Evolutionary conservation across 768 basidiomycete species (phyloP).

Genomic region (Cystobasidium onofrii): DNA sequence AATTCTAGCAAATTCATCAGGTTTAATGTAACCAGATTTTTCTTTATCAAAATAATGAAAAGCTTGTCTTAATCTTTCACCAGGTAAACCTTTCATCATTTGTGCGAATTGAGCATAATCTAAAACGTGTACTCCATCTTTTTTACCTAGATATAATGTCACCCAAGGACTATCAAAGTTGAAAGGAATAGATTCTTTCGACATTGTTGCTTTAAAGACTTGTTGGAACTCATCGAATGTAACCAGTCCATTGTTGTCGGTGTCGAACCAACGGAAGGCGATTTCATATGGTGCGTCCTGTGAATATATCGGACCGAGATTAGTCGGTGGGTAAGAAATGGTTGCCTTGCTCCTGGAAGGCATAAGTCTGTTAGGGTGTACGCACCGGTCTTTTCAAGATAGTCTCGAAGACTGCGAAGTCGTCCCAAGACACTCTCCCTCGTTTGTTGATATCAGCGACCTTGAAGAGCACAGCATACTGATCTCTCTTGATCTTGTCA

Average conservation of each 20-base stretch:
- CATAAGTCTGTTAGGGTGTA: slow-evolving; percentile 57
- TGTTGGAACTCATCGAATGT: slow-evolving; percentile 90
- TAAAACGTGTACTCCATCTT: slow-evolving; percentile 55
- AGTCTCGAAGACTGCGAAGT: slow-evolving; percentile 92
- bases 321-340: slow-evolving; percentile 50
- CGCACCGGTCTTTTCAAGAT: slow-evolving; percentile 82
- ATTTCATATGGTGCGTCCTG: slow-evolving; percentile 28
- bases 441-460: slow-evolving; percentile 72
- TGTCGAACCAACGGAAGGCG: slow-evolving; percentile 45
- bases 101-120: slow-evolving; percentile 38
- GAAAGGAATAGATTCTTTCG: slow-evolving; percentile 76
- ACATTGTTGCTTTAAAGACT: slow-evolving; percentile 73
- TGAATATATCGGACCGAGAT: slow-evolving; percentile 65
- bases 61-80: slow-evolving; percentile 90
- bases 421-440: slow-evolving; percentile 82
- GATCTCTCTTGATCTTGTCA: slow-evolving; percentile 72
- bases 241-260: slow-evolving; percentile 85
- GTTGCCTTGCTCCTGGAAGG: not conserved
- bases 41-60: slow-evolving; percentile 82
- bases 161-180: slow-evolving; percentile 85
- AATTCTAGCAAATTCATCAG: slow-evolving; percentile 89
- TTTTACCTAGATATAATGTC: slow-evolving; percentile 87
- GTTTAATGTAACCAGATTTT: slow-evolving; percentile 84
- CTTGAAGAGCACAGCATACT: slow-evolving; percentile 81
- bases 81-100: slow-evolving; percentile 84